These are phyloP conservation scores for Paulownia fortunei DNA, from an alignment of 257 asterid genomes.

Conservation along the genomic window DNA sequence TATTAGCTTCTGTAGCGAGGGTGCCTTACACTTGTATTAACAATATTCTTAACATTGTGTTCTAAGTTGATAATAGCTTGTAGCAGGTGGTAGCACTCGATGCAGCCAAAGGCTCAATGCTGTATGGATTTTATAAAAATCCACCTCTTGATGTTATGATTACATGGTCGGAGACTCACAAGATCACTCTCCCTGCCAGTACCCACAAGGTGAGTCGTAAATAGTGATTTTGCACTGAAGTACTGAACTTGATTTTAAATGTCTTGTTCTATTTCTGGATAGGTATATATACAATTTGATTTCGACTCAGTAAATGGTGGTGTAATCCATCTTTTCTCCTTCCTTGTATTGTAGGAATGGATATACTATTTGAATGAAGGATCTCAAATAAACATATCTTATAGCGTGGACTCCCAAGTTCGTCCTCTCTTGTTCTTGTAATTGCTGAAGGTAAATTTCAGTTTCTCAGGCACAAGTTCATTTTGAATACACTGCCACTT, in stretches of 20 bases:
- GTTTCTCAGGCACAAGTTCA: slow-evolving; percentile 27
- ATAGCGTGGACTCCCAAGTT: slow-evolving; percentile 46
- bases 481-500: slow-evolving; percentile 12
- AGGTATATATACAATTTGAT: background rate
- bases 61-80: slow-evolving; percentile 32
- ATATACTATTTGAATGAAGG: slow-evolving; percentile 71
- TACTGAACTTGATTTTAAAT: background rate
- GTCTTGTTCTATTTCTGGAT: slow-evolving; percentile 19
- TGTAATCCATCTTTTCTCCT: slow-evolving; percentile 18
- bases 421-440: slow-evolving; percentile 60
- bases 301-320: slow-evolving; percentile 12
- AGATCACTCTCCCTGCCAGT: slow-evolving; percentile 45
- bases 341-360: slow-evolving; percentile 69
- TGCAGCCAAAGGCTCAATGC: slow-evolving; percentile 47
- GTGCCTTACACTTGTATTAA: background rate
- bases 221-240: slow-evolving; percentile 8
- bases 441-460: slow-evolving; percentile 66
- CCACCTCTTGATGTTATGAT: slow-evolving; percentile 65
- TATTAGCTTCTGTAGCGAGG: background rate
- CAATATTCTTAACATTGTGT: background rate
- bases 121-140: slow-evolving; percentile 59
- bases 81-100: slow-evolving; percentile 65
- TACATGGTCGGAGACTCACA: slow-evolving; percentile 70
- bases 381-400: slow-evolving; percentile 71
- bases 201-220: slow-evolving; percentile 66